A percentile compares a stretch with the other conserved stretches of the same genome.
Conservation (phyloP, 495 filamentous ascomycete species). For the Niebla homalea region DNA sequence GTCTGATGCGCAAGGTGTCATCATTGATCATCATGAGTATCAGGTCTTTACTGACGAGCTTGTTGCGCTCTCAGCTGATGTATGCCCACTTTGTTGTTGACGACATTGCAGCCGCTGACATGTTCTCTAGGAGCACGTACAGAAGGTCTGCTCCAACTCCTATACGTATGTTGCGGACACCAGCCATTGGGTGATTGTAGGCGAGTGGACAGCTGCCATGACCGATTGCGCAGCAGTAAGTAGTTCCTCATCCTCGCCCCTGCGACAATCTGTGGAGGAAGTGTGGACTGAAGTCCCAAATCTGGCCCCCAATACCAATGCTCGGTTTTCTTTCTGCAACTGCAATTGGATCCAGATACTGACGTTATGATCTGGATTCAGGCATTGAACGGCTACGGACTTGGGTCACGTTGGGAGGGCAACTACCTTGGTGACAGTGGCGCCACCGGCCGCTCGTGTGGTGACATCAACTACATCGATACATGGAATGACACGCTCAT, state of each 20-base stretch:
- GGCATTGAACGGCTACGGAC: constrained; percentile 55
- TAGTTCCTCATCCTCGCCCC: no score
- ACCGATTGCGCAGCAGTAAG: constrained; percentile 54
- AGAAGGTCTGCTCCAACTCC: constrained; percentile 29
- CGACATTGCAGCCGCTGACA: background rate
- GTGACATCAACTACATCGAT: constrained; percentile 23
- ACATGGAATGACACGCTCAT: constrained; percentile 24
- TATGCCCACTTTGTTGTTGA: background rate
- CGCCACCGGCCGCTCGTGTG: constrained; percentile 24
- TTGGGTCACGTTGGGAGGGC: constrained; percentile 60
- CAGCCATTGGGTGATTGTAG: constrained; percentile 35
- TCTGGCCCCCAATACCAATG: no score
- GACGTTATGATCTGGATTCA: no score
- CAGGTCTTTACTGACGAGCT: constrained; percentile 30
- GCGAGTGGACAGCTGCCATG: constrained; percentile 48
- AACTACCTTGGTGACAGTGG: constrained; percentile 29
- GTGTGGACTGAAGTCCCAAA: no score
- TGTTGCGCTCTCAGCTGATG: constrained; percentile 20
- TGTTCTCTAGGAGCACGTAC: constrained; percentile 22
- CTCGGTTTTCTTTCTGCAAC: no score
- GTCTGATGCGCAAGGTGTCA: constrained; percentile 26
- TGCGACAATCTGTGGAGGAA: no score
- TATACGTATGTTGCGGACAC: constrained; percentile 21
- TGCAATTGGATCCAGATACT: no score
- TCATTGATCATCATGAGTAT: constrained; percentile 37